These are phyloP conservation scores for Metschnikowia similis DNA, from an alignment of 805 yeast genomes.

Conservation along the genomic window DNA sequence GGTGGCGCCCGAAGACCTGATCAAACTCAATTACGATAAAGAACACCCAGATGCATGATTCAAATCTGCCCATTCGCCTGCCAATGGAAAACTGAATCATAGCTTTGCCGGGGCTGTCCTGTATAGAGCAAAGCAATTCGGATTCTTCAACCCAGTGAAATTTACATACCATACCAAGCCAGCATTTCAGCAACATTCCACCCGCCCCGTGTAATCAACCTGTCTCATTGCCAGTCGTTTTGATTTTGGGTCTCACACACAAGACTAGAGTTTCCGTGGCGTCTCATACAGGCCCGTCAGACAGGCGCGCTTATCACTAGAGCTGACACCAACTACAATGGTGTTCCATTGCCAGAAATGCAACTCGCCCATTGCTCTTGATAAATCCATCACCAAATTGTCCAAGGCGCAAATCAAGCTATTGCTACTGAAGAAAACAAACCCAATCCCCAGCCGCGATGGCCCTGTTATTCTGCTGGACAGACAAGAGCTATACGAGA, in stretches of 20 bases:
- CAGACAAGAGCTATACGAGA: slow-evolving; percentile 21
- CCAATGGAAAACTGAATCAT: background rate
- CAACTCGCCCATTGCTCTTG: slow-evolving; percentile 52
- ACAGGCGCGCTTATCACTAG: slow-evolving; percentile 1
- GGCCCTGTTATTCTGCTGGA: slow-evolving; percentile 35
- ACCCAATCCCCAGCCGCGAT: slow-evolving; percentile 23
- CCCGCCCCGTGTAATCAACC: background rate
- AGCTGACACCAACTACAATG: slow-evolving; percentile 5
- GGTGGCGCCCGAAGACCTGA: slow-evolving; percentile 42
- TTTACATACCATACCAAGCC: no score
- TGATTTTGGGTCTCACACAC: no score
- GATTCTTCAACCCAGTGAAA: no score
- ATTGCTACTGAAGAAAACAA: slow-evolving; percentile 35
- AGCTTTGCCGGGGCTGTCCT: background rate
- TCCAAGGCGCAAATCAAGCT: slow-evolving; percentile 54
- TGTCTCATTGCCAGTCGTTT: background rate
- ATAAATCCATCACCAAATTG: slow-evolving; percentile 50
- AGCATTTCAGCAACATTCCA: background rate
- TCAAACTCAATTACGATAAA: slow-evolving; percentile 6
- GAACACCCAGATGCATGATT: background rate
- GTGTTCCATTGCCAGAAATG: slow-evolving; percentile 55
- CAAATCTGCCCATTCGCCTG: background rate
- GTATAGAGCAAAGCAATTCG: background rate
- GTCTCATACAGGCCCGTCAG: background rate
- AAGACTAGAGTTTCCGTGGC: no score